Evolutionary conservation across 139 green algal species (phyloP), one percentile per base, ranked within the genome.

Genomic region (Yamagishiella unicocca): DNA sequence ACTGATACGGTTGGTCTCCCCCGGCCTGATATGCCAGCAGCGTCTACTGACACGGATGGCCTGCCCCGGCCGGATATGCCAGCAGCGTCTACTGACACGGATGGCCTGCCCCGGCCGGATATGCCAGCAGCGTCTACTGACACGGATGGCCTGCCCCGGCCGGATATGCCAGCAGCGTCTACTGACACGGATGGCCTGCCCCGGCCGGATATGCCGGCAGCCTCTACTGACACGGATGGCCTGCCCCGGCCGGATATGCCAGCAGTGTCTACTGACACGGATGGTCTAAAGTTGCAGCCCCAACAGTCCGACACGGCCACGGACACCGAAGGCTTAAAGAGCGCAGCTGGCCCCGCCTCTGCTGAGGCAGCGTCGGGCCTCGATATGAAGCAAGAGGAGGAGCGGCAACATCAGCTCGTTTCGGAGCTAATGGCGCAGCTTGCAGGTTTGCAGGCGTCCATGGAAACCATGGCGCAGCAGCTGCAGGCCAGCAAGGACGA

Each of bases 391-490:
- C 50, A 58, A 58, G 38, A 54, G 38, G 38, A 37, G 38, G 38
- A n/a, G 70, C 70, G 33, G 70, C 42, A 53, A 38, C 40, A 78
- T 38, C 82, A 45, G 68, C 35, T 70, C 27, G 82, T 71, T n/a
- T 31, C 53, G 37, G 82, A 88, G 27, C 50, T 88, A 25, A 46
- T 70, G 40, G 35, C 68, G 1, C 37, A 74, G 68, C 50, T 88
- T 37, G 50, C 58, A 27, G 35, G 2, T 0, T n/a, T 73, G 68
- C 35, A 73, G 50, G 29, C 38, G 6, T 35, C 4, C 29, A 62
- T 82, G 68, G 82, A 73, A 27, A 27, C 24, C 1, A 35, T 74
- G 50, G 50, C 40, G 14, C 19, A 9, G 17, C 35, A 88, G 68
- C 50, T 88, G 50, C 43, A 84, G 53, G 40, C 24, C 27, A 35